Conservation (phyloP, 768 basidiomycete species). For the Royoungia palumana region DNA sequence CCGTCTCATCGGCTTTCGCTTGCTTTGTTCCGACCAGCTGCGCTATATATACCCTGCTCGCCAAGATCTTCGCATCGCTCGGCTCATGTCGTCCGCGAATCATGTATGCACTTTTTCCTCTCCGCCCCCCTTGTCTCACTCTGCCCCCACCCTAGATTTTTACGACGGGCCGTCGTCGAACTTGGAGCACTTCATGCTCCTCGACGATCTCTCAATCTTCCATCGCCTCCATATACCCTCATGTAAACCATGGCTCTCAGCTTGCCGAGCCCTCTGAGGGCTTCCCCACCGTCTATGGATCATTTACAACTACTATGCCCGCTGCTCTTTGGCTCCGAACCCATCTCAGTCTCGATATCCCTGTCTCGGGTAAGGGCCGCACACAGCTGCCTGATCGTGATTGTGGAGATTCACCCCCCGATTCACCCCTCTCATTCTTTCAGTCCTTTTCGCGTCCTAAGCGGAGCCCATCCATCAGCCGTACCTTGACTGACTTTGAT, state of each 20-base stretch:
- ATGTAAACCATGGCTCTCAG: slow-evolving; percentile 20
- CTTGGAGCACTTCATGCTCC: slow-evolving; percentile 22
- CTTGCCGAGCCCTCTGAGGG: slow-evolving; percentile 26
- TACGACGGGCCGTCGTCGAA: slow-evolving; percentile 7
- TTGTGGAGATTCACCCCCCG: slow-evolving; percentile 23
- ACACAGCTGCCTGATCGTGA: slow-evolving; percentile 1
- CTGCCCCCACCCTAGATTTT: background rate
- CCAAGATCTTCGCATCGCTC: too few relatives aligned
- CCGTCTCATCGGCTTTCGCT: too few relatives aligned
- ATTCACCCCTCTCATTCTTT: slow-evolving; percentile 26
- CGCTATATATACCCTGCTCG: too few relatives aligned
- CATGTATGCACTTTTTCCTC: background rate
- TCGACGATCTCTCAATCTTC: slow-evolving; percentile 25
- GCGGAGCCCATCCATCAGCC: slow-evolving; percentile 41
- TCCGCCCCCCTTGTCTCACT: background rate
- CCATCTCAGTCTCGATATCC: slow-evolving; percentile 18
- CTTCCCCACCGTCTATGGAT: slow-evolving; percentile 30
- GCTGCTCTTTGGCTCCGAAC: slow-evolving; percentile 31
- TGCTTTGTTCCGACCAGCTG: too few relatives aligned
- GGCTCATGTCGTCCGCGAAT: background rate
- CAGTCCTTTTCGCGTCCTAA: slow-evolving; percentile 13
- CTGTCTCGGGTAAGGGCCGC: slow-evolving; percentile 6
- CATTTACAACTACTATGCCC: slow-evolving; percentile 40
- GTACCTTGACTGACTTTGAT: slow-evolving; percentile 32
- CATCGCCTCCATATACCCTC: slow-evolving; percentile 20